These are phyloP conservation scores for Nannochloris sp. DNA, from an alignment of 139 green algal species.

Conservation along the genomic window DNA sequence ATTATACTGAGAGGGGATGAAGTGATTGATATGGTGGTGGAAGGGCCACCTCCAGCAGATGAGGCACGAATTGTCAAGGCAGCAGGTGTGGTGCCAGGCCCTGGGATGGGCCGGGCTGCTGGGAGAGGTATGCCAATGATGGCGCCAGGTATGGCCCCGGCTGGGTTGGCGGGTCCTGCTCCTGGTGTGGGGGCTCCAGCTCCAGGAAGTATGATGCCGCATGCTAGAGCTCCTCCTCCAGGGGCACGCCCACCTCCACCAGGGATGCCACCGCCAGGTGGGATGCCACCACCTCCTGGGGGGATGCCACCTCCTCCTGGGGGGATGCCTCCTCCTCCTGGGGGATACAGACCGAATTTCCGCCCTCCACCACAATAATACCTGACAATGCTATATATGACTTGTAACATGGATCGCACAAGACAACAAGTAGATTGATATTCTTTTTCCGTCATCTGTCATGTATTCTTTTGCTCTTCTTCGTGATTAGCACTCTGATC, in stretches of 20 bases:
- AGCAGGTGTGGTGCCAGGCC: constrained; percentile 41
- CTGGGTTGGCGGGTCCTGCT: constrained; percentile 74
- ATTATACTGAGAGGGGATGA: constrained; percentile 92
- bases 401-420: too few species aligned
- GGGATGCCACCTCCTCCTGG: constrained; percentile 1
- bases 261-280: constrained; percentile 21
- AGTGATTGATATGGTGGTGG: constrained; percentile 88
- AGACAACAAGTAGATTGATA: too few species aligned
- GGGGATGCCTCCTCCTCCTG: not conserved
- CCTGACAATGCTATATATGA: too few species aligned
- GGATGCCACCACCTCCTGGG: constrained; percentile 3
- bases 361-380: too few species aligned
- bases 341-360: not conserved
- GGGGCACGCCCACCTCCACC: constrained; percentile 30
- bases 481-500: too few species aligned
- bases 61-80: constrained; percentile 37
- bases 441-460: too few species aligned
- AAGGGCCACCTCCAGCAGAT: constrained; percentile 87
- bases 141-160: constrained; percentile 60
- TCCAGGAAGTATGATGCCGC: constrained; percentile 86
- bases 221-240: constrained; percentile 45
- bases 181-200: constrained; percentile 78
- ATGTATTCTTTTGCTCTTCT: too few species aligned
- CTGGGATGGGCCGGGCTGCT: constrained; percentile 71
- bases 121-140: constrained; percentile 66